Evolutionary conservation across 2,329 filamentous ascomycete genomes (phyloP).

Genomic region (Laburnicola sp.): DNA sequence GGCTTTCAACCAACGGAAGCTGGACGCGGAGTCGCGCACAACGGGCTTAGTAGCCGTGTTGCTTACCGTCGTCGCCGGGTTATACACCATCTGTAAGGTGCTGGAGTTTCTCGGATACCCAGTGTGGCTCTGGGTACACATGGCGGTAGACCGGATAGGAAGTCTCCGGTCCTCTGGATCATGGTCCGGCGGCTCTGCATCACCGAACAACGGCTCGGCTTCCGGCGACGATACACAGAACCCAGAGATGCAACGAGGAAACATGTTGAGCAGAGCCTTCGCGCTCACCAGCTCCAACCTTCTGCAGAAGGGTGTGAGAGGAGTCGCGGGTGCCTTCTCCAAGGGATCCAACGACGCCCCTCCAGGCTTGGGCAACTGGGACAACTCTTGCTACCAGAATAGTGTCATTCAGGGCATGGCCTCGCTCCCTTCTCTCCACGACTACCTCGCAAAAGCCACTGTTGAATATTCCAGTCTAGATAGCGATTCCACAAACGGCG

Average conservation of each 20-base stretch:
- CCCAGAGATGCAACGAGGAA: constrained; percentile 30
- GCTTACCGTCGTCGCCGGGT: constrained; percentile 24
- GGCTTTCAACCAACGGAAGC: constrained; percentile 14
- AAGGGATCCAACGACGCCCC: constrained; percentile 41
- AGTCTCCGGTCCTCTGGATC: constrained; percentile 10
- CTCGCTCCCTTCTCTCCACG: constrained; percentile 69
- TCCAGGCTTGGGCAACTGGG: constrained; percentile 80
- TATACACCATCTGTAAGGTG: constrained; percentile 34
- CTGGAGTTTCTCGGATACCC: constrained; percentile 37
- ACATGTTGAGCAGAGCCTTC: constrained; percentile 39
- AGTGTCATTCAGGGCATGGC: constrained; percentile 83
- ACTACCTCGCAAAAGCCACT: constrained; percentile 58
- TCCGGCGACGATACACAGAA: constrained; percentile 16
- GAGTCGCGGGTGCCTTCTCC: constrained; percentile 43
- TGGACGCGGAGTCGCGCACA: constrained; percentile 11
- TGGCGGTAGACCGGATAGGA: constrained; percentile 24
- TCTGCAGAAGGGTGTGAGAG: constrained; percentile 40
- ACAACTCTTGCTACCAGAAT: constrained; percentile 98
- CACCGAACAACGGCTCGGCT: constrained; percentile 10
- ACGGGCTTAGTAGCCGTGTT: constrained; percentile 21
- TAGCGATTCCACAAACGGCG: constrained; percentile 52
- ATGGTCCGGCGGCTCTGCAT: too few relatives aligned
- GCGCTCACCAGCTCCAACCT: constrained; percentile 45
- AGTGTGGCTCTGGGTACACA: constrained; percentile 55
- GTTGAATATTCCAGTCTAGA: constrained; percentile 42